These are phyloP conservation scores for Pichia californica DNA, from an alignment of 805 yeast species.

Conservation along the genomic window DNA sequence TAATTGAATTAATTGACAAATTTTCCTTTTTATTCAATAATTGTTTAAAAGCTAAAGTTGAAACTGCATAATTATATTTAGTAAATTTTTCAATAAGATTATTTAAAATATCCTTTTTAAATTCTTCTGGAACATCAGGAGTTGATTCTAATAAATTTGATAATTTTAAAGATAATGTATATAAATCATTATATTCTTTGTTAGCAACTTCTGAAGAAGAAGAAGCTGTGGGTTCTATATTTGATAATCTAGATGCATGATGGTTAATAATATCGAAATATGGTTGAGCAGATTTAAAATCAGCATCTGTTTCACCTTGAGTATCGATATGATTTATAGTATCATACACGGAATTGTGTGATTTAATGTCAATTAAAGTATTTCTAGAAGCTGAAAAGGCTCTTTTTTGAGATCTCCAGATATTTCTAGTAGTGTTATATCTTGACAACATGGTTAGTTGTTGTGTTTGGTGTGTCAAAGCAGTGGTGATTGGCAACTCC, in stretches of 20 bases:
- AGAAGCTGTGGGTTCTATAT: too few species aligned
- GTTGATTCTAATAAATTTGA: conserved; percentile 10
- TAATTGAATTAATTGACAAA: conserved; percentile 14
- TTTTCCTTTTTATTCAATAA: conserved; percentile 5
- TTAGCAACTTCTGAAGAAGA: background rate
- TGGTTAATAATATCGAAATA: conserved; percentile 11
- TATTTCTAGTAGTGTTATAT: background rate
- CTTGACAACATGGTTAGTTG: background rate
- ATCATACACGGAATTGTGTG: conserved; percentile 1
- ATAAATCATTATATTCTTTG: conserved; percentile 11
- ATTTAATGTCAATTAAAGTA: background rate
- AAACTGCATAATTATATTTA: conserved; percentile 22
- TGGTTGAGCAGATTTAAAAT: conserved; percentile 3
- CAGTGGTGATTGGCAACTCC: background rate
- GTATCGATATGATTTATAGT: conserved; percentile 2
- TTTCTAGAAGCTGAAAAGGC: background rate
- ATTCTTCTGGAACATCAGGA: conserved; percentile 8
- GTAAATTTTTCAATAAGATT: conserved; percentile 21
- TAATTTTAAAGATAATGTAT: conserved; percentile 10
- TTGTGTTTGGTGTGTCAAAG: too few species aligned
- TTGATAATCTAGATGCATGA: conserved; percentile 8
- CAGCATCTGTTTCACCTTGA: conserved; percentile 3
- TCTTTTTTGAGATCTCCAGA: background rate
- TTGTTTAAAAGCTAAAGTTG: conserved; percentile 15
- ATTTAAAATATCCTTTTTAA: conserved; percentile 18